Percentiles rank a stretch among this genome's conserved stretches.
phyloP scores from a whole-genome alignment of 2,329 filamentous ascomycete species.

The Shiraia sp. region DNA sequence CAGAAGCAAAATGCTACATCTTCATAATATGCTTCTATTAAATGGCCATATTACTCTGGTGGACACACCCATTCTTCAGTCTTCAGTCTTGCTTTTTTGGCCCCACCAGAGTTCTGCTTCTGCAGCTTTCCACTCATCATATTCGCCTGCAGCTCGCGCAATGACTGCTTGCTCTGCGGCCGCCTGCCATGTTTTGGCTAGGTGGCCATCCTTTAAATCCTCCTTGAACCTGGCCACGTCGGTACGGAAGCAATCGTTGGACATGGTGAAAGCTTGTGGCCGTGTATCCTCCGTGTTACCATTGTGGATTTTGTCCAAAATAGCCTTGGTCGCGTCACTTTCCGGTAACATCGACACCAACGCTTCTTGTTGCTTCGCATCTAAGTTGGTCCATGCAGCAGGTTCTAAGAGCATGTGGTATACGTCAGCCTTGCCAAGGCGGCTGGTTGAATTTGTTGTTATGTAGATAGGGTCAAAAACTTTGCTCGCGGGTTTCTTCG shows the following conservation, averaged over 20 bases:
- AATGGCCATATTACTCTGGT: neutral
- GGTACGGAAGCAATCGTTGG: constrained; percentile 55
- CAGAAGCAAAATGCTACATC: no score
- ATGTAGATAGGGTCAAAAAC: constrained; percentile 37
- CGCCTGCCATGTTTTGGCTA: constrained; percentile 61
- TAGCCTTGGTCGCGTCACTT: constrained; percentile 15
- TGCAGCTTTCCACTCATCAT: constrained; percentile 59
- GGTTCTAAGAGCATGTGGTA: constrained; percentile 39
- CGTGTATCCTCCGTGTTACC: constrained; percentile 19
- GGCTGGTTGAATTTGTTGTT: constrained; percentile 35
- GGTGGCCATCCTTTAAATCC: constrained; percentile 59
- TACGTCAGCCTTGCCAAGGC: constrained; percentile 37
- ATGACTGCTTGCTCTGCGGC: constrained; percentile 58
- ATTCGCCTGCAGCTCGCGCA: constrained; percentile 58
- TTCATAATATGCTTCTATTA: neutral
- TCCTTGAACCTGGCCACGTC: constrained; percentile 59
- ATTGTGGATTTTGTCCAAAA: constrained; percentile 15
- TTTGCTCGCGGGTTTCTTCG: constrained; percentile 17
- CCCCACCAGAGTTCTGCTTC: constrained; percentile 63
- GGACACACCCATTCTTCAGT: neutral
- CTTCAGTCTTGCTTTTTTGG: constrained; percentile 51
- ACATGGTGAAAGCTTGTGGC: constrained; percentile 27
- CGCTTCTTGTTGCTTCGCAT: constrained; percentile 17
- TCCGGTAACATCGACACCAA: constrained; percentile 31
- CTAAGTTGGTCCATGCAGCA: constrained; percentile 36